Conservation (phyloP, 352 stramenopile genomes). For the Phytopythium vexans region DNA sequence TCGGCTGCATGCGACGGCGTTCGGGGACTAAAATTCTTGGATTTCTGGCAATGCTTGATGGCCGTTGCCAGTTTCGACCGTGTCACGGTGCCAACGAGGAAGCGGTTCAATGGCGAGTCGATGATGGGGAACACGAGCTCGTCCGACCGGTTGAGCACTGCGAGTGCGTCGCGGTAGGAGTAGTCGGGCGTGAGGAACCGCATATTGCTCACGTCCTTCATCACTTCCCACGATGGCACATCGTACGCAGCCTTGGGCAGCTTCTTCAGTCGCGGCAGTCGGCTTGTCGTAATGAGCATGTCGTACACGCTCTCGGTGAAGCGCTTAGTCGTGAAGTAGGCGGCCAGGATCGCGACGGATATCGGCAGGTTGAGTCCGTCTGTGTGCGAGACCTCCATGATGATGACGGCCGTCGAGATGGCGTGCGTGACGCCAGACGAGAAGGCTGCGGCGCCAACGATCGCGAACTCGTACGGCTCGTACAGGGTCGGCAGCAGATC, state of each 20-base stretch:
- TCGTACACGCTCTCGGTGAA: constrained; percentile 93
- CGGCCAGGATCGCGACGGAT: constrained; percentile 84
- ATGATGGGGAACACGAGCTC: constrained; percentile 79
- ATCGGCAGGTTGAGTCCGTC: constrained; percentile 85
- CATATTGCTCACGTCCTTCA: constrained; percentile 75
- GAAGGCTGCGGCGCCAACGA: constrained; percentile 91
- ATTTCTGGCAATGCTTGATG: constrained; percentile 60
- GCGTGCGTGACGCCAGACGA: constrained; percentile 90
- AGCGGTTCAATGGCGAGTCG: constrained; percentile 52
- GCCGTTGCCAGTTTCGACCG: constrained; percentile 44
- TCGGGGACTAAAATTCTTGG: neutral
- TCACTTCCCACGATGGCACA: constrained; percentile 81
- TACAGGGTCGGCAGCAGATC: constrained; percentile 57
- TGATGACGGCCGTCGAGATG: constrained; percentile 92
- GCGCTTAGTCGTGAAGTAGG: constrained; percentile 88
- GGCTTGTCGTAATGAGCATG: constrained; percentile 81
- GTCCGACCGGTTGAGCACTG: constrained; percentile 42
- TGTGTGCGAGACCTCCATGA: constrained; percentile 91
- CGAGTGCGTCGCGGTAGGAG: constrained; percentile 56
- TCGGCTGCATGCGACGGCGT: neutral
- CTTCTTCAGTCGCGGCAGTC: constrained; percentile 73
- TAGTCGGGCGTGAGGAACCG: constrained; percentile 61
- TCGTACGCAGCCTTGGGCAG: constrained; percentile 83
- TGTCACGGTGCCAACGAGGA: constrained; percentile 71
- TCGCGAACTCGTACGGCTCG: constrained; percentile 90